Percentiles rank a stretch among this genome's conserved stretches.
Evolutionary conservation across 192 early-diverging fungal species (phyloP).

Genomic region (Diversispora epigaea): DNA sequence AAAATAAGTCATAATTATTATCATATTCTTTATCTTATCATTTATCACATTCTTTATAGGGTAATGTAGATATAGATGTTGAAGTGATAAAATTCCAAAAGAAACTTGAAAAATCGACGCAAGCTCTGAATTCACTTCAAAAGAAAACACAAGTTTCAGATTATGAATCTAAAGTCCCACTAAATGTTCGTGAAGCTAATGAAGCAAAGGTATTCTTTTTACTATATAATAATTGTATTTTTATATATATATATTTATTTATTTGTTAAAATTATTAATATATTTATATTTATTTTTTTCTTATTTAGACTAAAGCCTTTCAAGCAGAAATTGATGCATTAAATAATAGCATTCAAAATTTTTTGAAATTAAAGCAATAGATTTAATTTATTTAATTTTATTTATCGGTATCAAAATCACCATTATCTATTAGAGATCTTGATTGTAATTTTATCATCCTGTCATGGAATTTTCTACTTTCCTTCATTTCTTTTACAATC

Average conservation of each 20-base stretch:
- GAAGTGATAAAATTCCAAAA: conserved; percentile 80
- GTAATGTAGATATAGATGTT: conserved; percentile 73
- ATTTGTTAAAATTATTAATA: not conserved
- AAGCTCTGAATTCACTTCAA: conserved; percentile 55
- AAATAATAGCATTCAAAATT: conserved; percentile 63
- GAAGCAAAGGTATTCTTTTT: conserved; percentile 41
- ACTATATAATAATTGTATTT: not conserved
- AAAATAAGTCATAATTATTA: not conserved
- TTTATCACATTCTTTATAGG: not conserved
- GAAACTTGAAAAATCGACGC: conserved; percentile 67
- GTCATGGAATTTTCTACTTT: conserved; percentile 11
- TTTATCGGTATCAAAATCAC: not conserved
- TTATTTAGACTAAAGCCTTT: conserved; percentile 63
- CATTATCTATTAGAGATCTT: not conserved
- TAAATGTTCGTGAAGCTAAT: conserved; percentile 71
- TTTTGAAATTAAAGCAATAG: conserved; percentile 56
- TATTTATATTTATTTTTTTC: not conserved
- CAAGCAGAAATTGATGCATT: conserved; percentile 78
- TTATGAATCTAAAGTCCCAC: conserved; percentile 70
- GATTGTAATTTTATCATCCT: not conserved
- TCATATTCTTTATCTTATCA: too few species aligned
- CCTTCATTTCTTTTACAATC: conserved; percentile 3
- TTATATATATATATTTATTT: not conserved
- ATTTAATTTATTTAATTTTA: not conserved
- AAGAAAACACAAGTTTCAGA: conserved; percentile 67